phyloP scores from a whole-genome alignment of 1,139 yeast species.

The Hansenula anomala region DNA sequence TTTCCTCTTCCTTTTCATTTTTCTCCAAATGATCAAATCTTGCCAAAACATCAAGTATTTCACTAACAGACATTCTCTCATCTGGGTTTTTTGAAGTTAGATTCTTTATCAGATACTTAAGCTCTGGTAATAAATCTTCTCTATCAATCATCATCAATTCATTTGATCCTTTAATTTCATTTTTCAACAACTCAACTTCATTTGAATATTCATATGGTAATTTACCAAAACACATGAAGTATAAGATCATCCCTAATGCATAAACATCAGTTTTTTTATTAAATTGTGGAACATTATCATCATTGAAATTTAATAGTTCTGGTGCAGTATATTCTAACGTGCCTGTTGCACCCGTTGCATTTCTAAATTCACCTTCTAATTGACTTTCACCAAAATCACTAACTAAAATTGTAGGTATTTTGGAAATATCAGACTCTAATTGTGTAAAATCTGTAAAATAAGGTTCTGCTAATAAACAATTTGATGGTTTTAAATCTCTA shows the following conservation, averaged over 20 bases:
- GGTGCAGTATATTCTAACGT: slow-evolving; percentile 88
- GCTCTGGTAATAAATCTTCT: slow-evolving; percentile 33
- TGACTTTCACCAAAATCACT: slow-evolving; percentile 92
- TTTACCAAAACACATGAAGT: slow-evolving; percentile 64
- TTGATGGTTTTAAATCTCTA: slow-evolving; percentile 84
- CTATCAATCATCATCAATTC: slow-evolving; percentile 14
- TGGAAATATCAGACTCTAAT: slow-evolving; percentile 14
- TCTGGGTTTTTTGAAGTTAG: slow-evolving; percentile 32
- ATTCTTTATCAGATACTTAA: slow-evolving; percentile 33
- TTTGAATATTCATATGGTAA: slow-evolving; percentile 53
- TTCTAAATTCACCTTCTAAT: slow-evolving; percentile 52
- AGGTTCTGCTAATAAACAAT: slow-evolving; percentile 56
- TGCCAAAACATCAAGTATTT: slow-evolving; percentile 30
- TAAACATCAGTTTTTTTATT: slow-evolving; percentile 72
- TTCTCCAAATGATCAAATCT: slow-evolving; percentile 5
- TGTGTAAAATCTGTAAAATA: slow-evolving; percentile 20
- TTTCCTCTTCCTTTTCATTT: background rate
- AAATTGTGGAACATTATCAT: slow-evolving; percentile 40
- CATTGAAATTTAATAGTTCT: slow-evolving; percentile 42
- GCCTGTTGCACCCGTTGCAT: slow-evolving; percentile 76
- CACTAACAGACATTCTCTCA: slow-evolving; percentile 40
- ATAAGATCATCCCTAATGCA: slow-evolving; percentile 76
- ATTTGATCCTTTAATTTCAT: slow-evolving; percentile 29
- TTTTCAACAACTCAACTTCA: slow-evolving; percentile 31
- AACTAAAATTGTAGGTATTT: slow-evolving; percentile 65